These are phyloP conservation scores for Fusarium praegraminearum DNA, from an alignment of 2,329 filamentous ascomycete species.

Conservation along the genomic window DNA sequence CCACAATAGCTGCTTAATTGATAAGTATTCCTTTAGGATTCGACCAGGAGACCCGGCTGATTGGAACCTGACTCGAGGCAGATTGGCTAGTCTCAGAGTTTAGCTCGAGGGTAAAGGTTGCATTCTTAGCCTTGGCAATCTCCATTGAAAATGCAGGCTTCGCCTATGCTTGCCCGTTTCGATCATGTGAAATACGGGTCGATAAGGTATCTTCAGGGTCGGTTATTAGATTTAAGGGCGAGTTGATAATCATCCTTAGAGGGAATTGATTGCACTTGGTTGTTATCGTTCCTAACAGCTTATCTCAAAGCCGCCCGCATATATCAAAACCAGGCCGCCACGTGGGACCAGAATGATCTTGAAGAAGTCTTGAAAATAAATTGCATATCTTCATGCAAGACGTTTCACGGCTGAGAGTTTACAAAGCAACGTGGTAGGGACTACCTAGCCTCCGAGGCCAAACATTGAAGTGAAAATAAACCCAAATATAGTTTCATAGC, in stretches of 20 bases:
- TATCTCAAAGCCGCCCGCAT: neutral
- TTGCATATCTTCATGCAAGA: neutral
- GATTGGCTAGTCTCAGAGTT: neutral
- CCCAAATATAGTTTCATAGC: neutral
- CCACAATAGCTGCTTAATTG: neutral
- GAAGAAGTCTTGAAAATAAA: neutral
- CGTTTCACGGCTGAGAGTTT: fast-evolving
- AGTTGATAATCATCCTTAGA: neutral
- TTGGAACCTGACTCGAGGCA: neutral
- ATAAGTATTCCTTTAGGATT: neutral
- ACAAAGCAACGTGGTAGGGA: neutral
- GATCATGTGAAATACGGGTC: neutral
- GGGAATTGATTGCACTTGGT: neutral
- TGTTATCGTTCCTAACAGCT: neutral
- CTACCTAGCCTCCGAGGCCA: fast-evolving
- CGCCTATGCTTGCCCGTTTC: neutral
- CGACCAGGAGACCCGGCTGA: neutral
- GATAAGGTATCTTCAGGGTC: neutral
- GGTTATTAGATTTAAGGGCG: neutral
- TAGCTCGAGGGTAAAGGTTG: neutral
- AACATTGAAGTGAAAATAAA: neutral
- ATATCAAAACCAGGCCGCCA: neutral
- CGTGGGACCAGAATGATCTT: neutral
- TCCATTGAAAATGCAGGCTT: neutral
- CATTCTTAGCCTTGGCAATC: neutral